Evolutionary conservation across 495 filamentous ascomycete species (phyloP), one percentile per base, ranked within the genome.

Genomic region (Podospora fimiseda): DNA sequence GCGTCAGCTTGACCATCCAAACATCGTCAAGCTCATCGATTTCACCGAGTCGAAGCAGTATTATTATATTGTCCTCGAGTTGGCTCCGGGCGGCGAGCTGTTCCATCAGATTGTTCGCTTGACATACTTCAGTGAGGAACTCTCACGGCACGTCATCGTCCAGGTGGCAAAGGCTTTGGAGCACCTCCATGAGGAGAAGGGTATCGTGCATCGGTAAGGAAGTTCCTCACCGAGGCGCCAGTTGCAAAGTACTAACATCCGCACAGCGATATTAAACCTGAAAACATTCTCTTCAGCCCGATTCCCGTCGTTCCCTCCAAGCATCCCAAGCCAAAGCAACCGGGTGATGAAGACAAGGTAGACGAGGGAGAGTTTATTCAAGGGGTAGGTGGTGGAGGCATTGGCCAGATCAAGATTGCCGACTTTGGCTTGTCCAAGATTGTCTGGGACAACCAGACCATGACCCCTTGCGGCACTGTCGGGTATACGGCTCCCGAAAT

Each of bases 401-500:
- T 98, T 58, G 93, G 93, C 22, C 74, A 74, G 51, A 95, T 98
- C 73, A 97, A 97, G 76, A 91, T 98, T 65, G 93, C 93, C 55
- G 93, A 98, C 66, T 98, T 98, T 66, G 93, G 93, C 51, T 73
- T 98, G 9, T 96, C 91, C 41, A 98, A 98, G 70, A 84, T 98
- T 50, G 89, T 98, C 9, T 98, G 93, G 93, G 94, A 98, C 61
- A 90, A 81, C 51, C 88, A 95, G 64, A 98, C 93, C n/a, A 96
- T 96, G 90, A 98, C 93, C 2, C 93, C 93, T 18, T 98, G 93
- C 69, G 93, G 93, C 27, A 98, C 93, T 2, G 93, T 97, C 50
- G 93, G 93, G 24, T 98, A 98, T 68, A 97, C 93, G 14, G 93
- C 93, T n/a, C 93, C 93, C 4, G 93, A 98, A 68, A 98, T 98